These are phyloP conservation scores for Ophiostoma quercus DNA, from an alignment of 2,329 filamentous ascomycete species.

Conservation along the genomic window DNA sequence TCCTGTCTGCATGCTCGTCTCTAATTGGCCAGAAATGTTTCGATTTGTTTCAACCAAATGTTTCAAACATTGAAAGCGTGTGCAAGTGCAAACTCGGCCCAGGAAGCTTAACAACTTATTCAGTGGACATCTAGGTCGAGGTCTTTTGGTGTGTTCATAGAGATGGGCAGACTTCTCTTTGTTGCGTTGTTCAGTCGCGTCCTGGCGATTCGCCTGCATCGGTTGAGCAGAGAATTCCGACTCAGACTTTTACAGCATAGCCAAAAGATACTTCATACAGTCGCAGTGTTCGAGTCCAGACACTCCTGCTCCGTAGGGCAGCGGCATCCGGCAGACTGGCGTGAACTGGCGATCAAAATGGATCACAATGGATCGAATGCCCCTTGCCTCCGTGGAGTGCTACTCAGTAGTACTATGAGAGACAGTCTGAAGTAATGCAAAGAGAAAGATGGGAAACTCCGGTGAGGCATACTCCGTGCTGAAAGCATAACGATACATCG, in stretches of 20 bases:
- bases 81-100: neutral
- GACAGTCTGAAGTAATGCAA: neutral
- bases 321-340: neutral
- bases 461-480: neutral
- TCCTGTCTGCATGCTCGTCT: neutral
- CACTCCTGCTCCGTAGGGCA: neutral
- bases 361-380: neutral
- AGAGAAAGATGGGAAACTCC: neutral
- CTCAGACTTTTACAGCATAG: no score
- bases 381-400: neutral
- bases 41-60: neutral
- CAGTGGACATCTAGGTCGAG: neutral
- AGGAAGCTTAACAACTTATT: constrained; percentile 11
- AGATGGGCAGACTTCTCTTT: neutral
- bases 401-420: neutral
- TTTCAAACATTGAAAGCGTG: neutral
- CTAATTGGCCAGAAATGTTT: neutral
- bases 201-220: neutral
- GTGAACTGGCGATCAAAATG: neutral
- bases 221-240: no score
- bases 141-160: neutral
- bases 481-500: neutral
- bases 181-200: neutral
- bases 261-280: no score
- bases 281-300: neutral